A percentile compares a stretch with the other conserved stretches of the same genome.
phyloP scores from a whole-genome alignment of 2,329 filamentous ascomycete genomes.

The Cladophialophora exuberans region DNA sequence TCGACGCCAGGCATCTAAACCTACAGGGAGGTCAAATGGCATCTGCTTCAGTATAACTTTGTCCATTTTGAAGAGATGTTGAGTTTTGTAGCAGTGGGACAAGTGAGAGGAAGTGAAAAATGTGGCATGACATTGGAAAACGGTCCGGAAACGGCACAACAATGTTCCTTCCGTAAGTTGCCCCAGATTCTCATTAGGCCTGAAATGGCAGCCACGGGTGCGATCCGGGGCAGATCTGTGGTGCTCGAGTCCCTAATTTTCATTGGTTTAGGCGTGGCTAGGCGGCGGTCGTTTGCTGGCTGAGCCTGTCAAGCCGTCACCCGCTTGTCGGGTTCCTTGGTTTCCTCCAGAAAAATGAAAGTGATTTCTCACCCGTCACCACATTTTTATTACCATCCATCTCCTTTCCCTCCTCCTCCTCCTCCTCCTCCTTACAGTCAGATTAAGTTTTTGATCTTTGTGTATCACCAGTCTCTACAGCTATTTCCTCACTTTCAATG shows the following conservation, averaged over 20 bases:
- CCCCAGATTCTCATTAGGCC: not conserved
- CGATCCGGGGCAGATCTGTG: constrained; percentile 14
- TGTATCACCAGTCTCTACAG: not conserved
- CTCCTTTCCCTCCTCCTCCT: not conserved
- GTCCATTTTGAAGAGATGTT: constrained; percentile 21
- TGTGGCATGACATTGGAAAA: not conserved
- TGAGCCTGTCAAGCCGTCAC: too few species aligned
- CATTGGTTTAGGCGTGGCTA: constrained; percentile 1
- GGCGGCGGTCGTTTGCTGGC: not conserved
- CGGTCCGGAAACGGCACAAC: constrained; percentile 5
- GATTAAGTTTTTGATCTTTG: not conserved
- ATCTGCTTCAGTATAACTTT: constrained; percentile 44
- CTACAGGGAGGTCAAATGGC: constrained; percentile 47
- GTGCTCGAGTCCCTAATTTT: not conserved
- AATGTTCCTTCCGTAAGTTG: constrained; percentile 9
- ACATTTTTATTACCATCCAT: too few species aligned
- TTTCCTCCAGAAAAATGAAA: too few species aligned
- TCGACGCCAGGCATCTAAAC: constrained; percentile 52
- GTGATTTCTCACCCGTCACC: too few species aligned
- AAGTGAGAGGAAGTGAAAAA: not conserved
- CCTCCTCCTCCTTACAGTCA: not conserved
- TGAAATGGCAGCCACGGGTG: not conserved
- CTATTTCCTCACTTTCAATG: constrained; percentile 29
- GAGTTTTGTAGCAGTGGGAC: not conserved
- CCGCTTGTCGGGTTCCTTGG: too few species aligned